These are phyloP conservation scores for Prunus padus DNA, from an alignment of 306 rosid genomes.

Conservation along the genomic window DNA sequence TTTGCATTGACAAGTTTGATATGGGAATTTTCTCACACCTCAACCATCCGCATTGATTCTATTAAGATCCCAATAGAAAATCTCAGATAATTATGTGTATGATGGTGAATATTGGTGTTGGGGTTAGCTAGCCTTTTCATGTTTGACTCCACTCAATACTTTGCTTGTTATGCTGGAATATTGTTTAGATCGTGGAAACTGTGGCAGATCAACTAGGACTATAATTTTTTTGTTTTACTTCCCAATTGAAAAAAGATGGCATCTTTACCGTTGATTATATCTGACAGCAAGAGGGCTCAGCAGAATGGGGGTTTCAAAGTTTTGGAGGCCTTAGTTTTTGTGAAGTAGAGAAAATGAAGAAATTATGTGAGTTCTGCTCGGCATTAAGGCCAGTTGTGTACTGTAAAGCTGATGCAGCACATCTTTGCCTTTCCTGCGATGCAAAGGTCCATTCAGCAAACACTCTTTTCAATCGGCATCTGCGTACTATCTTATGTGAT, in stretches of 20 bases:
- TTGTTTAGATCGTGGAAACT: no score
- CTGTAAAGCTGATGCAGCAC: constrained; percentile 85
- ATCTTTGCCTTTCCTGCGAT: constrained; percentile 85
- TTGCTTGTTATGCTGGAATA: no score
- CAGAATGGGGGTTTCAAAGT: constrained; percentile 16
- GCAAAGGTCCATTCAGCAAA: constrained; percentile 88
- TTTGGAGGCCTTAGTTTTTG: background rate
- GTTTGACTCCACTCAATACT: no score
- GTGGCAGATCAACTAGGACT: no score
- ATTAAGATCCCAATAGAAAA: background rate
- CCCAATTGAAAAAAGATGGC: background rate
- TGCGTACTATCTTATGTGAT: constrained; percentile 61
- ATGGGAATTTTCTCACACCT: background rate
- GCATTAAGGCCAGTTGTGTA: constrained; percentile 68
- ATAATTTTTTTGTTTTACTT: no score
- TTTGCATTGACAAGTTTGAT: no score
- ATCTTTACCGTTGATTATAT: background rate
- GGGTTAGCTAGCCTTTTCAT: no score
- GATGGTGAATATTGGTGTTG: no score
- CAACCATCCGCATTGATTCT: background rate
- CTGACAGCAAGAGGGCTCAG: background rate
- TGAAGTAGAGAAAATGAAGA: constrained; percentile 54
- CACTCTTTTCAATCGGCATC: constrained; percentile 66
- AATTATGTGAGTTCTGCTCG: constrained; percentile 74
- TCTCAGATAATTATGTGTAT: background rate